These are phyloP conservation scores for Acanthamoeba triangularis DNA, from an alignment of 208 protist species.

Conservation along the genomic window DNA sequence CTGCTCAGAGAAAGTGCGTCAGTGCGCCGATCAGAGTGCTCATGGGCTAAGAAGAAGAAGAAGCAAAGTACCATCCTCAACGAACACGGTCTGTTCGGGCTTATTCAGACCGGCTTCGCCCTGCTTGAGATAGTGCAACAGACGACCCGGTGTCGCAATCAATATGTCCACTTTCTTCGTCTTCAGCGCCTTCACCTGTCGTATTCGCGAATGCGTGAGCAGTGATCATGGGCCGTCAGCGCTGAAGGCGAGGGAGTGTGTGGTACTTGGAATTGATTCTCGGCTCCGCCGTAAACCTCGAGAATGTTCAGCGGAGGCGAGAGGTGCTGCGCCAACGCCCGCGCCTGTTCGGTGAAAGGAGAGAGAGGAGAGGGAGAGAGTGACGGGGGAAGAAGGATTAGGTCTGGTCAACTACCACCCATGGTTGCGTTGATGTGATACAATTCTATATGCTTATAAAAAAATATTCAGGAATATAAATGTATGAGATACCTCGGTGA, in stretches of 20 bases:
- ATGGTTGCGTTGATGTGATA: neutral
- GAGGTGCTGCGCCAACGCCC: neutral
- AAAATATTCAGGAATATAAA: no score
- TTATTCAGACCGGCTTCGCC: slow-evolving; percentile 27
- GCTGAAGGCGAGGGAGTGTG: neutral
- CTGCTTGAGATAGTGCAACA: slow-evolving; percentile 67
- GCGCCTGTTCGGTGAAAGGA: neutral
- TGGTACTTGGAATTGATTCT: slow-evolving; percentile 24
- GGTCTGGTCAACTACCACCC: neutral
- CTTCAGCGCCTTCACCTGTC: slow-evolving; percentile 73
- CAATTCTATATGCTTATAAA: no score
- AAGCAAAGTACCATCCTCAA: neutral
- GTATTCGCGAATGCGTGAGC: neutral
- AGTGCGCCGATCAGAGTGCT: neutral
- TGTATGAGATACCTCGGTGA: slow-evolving; percentile 25
- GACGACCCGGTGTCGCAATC: slow-evolving; percentile 67
- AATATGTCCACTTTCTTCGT: slow-evolving; percentile 62
- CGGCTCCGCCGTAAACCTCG: slow-evolving; percentile 25
- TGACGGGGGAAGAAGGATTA: neutral
- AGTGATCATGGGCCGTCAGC: neutral
- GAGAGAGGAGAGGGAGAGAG: neutral
- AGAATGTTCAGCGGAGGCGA: slow-evolving; percentile 31
- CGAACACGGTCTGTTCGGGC: neutral
- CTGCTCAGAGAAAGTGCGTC: neutral
- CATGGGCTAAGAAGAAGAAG: neutral